Base-by-base conservation (phyloP, 768 basidiomycete species). In the Chlorophyllum brunneum region DNA sequence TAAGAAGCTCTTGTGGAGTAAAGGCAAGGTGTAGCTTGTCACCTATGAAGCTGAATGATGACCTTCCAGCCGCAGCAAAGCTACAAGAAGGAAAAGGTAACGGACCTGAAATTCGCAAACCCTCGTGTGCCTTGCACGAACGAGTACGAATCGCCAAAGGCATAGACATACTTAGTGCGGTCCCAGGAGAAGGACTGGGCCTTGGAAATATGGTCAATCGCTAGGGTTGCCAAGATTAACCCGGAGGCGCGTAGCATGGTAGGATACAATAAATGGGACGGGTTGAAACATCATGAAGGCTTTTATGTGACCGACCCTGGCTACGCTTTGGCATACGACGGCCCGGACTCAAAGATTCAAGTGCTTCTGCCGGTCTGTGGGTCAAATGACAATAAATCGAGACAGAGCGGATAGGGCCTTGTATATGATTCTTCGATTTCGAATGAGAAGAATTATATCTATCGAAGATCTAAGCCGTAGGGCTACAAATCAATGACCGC, bases 71-170 rank as follows among this genome's bases (percentile, higher is more conserved):
- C n/a, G n/a, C n/a, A n/a, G n/a, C n/a, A n/a, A n/a, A n/a, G n/a
- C n/a, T n/a, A n/a, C n/a, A 27, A 41, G 29, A 8, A 13, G 5
- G 15, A 15, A 31, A 11, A 38, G 8, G 20, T 20, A 15, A 42
- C 60, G 29, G 39, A 73, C 79, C 79, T 79, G 57, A 74, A 80
- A 51, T 79, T 80, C n/a, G 76, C 69, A 50, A 60, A 60, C 1
- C 78, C 79, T 2, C 59, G 57, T 2, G 73, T 75, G 0, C 79
- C 79, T 59, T 77, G 73, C 0, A 81, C 77, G 53, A 80, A 80
- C 0, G 79, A 74, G 56, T 80, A 81, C 2, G 78, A 80, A 58
- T 80, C 80, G 3, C 79, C 80, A 55, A 81, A 81, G 5, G 76
- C 77, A 56, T 79, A 78, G 26, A 81, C 63, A 45, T 73, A 74